Base-by-base conservation (phyloP, 768 basidiomycete genomes). In the Pulveroboletus sp. region DNA sequence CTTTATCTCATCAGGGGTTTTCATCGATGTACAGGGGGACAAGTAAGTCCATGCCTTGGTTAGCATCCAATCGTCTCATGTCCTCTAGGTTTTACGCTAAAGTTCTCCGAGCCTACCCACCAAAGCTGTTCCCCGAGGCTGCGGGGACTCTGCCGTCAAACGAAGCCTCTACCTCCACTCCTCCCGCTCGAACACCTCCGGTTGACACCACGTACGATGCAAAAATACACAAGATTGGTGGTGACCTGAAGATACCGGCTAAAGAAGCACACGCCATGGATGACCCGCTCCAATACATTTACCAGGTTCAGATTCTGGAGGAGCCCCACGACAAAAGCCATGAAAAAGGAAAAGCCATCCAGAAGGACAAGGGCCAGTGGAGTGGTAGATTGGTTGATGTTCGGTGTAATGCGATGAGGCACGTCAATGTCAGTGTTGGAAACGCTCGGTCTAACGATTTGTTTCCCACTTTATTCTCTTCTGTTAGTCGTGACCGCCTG, bases 281-380 rank as follows among this genome's bases (percentile, higher is more conserved):
- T 67, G 84, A 91, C 62, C 90, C 95, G 1, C 72, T 76, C 43
- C 76, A 80, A 46, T 98, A 98, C 70, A 79, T 79, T 60, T 98
- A 98, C 71, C 87, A 86, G 71, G 85, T 93, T 18, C 85, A 90
- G 58, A 79, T 98, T 42, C 76, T 92, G 31, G 89, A 91, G 56
- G 76, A 88, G 39, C 81, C 85, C 57, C 79, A 82, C 54, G 82
- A 83, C 51, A 85, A 83, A 59, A 77, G 80, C 46, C 76, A 78
- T 58, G 82, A 78, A 64, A 85, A 80, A 64, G 76, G 70, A 41
- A 81, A 76, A 68, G 73, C 69, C 21, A 67, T 73, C 46, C 73
- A 72, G 38, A 85, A 85, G 62, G 75, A 77, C 42, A 82, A 82
- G 55, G 77, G 73, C 32, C 80, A 84, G 56, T 82, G 83, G 67